phyloP scores from a whole-genome alignment of 306 rosid species.

The Datisca glomerata region DNA sequence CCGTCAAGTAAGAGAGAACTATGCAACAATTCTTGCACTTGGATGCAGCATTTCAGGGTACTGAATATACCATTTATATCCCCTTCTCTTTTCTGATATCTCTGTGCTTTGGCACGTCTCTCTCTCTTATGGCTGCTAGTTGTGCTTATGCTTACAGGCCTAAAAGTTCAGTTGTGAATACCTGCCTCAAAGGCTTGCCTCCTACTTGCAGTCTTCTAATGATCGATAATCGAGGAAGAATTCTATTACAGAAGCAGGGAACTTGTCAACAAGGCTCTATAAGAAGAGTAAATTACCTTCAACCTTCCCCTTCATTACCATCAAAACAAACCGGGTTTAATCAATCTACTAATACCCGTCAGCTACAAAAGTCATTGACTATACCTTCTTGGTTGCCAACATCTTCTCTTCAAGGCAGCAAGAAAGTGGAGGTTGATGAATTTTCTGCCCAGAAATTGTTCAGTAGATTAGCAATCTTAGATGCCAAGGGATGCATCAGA shows the following conservation, averaged over 20 bases:
- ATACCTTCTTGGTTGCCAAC: slow-evolving; percentile 10
- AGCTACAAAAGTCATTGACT: slow-evolving; percentile 20
- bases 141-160: slow-evolving; percentile 17
- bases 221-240: slow-evolving; percentile 23
- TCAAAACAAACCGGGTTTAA: not conserved
- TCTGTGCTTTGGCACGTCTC: slow-evolving; percentile 6
- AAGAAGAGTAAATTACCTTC: slow-evolving; percentile 16
- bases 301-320: slow-evolving; percentile 13
- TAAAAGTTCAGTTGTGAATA: slow-evolving; percentile 12
- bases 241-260: slow-evolving; percentile 21
- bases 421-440: slow-evolving; percentile 5
- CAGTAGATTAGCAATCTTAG: slow-evolving; percentile 14
- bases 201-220: slow-evolving; percentile 35
- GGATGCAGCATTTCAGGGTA: slow-evolving; percentile 37
- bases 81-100: slow-evolving; percentile 1
- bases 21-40: slow-evolving; percentile 27
- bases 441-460: slow-evolving; percentile 14
- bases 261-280: slow-evolving; percentile 33
- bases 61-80: not conserved
- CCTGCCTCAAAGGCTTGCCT: slow-evolving; percentile 29
- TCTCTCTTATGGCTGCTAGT: slow-evolving; percentile 4
- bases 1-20: slow-evolving; percentile 25
- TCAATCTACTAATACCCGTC: slow-evolving; percentile 4
- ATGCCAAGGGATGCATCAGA: slow-evolving; percentile 16
- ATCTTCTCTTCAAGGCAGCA: slow-evolving; percentile 4